Percentiles rank a stretch among this genome's conserved stretches.
phyloP scores from a whole-genome alignment of 2,329 filamentous ascomycete genomes.

The Didymella lethalis region DNA sequence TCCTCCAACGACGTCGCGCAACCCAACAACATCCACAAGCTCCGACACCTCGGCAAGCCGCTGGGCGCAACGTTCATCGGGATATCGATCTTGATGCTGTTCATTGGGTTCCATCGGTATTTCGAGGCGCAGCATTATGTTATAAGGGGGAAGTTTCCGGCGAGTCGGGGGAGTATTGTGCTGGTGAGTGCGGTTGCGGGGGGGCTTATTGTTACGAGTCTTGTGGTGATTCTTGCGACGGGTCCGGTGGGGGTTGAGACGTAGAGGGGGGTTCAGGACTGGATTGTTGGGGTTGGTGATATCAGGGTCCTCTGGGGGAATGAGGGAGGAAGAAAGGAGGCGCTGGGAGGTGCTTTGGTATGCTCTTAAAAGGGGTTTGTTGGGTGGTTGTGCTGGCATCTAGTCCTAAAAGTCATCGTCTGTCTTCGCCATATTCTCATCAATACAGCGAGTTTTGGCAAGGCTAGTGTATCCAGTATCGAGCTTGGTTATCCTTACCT shows the following conservation, averaged over 20 bases:
- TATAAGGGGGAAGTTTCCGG: constrained; percentile 80
- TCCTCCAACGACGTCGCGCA: constrained; percentile 17
- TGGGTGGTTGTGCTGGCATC: too few species aligned
- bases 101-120: constrained; percentile 80
- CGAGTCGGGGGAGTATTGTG: constrained; percentile 77
- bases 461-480: too few species aligned
- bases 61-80: constrained; percentile 76
- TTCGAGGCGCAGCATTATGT: constrained; percentile 82
- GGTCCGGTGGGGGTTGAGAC: constrained; percentile 50
- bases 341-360: too few species aligned
- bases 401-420: too few species aligned
- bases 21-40: constrained; percentile 22
- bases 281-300: too few species aligned
- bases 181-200: constrained; percentile 71
- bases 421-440: too few species aligned
- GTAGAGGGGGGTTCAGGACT: neutral
- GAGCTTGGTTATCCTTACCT: too few species aligned
- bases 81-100: constrained; percentile 76
- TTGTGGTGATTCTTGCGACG: constrained; percentile 67
- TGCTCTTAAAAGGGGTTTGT: too few species aligned
- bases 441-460: too few species aligned
- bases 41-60: constrained; percentile 44
- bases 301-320: too few species aligned
- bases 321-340: too few species aligned
- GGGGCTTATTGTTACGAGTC: constrained; percentile 64